phyloP scores from a whole-genome alignment of 2,329 filamentous ascomycete genomes.

The Aspergillus sp. region DNA sequence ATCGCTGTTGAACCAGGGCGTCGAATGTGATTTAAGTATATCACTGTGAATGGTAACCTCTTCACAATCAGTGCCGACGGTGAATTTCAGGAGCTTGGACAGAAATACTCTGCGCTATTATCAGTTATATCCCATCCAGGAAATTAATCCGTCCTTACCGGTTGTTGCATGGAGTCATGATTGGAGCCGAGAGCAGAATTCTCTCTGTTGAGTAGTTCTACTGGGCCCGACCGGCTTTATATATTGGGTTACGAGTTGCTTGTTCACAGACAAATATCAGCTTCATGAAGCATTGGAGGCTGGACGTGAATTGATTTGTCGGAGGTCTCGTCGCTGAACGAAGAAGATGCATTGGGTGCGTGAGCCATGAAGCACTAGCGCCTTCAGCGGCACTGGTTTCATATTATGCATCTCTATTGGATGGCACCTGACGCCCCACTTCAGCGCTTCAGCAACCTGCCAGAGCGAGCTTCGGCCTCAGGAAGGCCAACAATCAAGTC shows the following conservation, averaged over 20 bases:
- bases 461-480: too few species aligned
- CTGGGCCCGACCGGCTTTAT: neutral
- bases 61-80: neutral
- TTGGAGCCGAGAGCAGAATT: neutral
- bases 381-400: neutral
- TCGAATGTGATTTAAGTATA: neutral
- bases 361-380: neutral
- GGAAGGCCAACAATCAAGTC: too few species aligned
- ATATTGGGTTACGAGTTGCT: neutral
- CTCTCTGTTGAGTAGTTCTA: neutral
- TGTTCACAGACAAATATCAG: neutral
- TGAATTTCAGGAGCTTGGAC: conserved; percentile 3
- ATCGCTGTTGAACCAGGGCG: neutral
- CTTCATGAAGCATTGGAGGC: conserved; percentile 1
- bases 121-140: neutral
- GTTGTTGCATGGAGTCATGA: conserved; percentile 1
- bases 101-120: neutral
- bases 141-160: neutral
- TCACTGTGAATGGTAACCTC: neutral
- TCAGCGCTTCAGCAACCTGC: neutral
- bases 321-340: neutral
- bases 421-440: neutral
- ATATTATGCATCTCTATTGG: neutral
- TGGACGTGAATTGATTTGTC: neutral
- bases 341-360: neutral